phyloP scores from a whole-genome alignment of 1,284 basidiomycete species.

The Taiwanofungus camphoratus region DNA sequence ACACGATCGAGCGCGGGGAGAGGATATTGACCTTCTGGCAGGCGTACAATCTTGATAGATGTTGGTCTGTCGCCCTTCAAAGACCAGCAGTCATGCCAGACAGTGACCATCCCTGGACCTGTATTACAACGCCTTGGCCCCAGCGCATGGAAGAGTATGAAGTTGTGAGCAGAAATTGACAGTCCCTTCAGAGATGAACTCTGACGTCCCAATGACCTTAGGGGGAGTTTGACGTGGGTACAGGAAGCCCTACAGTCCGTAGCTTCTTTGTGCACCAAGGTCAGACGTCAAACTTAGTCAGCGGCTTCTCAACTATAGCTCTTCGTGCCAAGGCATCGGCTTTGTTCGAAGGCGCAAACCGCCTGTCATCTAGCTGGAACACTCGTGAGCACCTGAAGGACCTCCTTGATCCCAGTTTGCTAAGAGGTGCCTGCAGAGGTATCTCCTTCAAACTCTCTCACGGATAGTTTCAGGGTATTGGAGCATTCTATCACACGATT shows the following conservation, averaged over 20 bases:
- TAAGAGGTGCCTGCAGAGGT: slow-evolving; percentile 28
- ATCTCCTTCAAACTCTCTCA: slow-evolving; percentile 40
- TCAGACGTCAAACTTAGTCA: slow-evolving; percentile 39
- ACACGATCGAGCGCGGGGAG: slow-evolving; percentile 40
- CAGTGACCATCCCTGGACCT: slow-evolving; percentile 30
- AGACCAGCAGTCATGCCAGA: slow-evolving; percentile 36
- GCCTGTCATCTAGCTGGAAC: slow-evolving; percentile 54
- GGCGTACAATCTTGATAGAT: slow-evolving; percentile 37
- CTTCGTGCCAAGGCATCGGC: slow-evolving; percentile 71
- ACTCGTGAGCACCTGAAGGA: slow-evolving; percentile 37
- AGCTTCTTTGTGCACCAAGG: slow-evolving; percentile 52
- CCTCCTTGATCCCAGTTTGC: slow-evolving; percentile 12
- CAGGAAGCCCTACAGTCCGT: slow-evolving; percentile 50
- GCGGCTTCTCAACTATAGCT: slow-evolving; percentile 55
- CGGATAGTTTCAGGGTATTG: slow-evolving; percentile 52
- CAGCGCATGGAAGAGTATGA: slow-evolving; percentile 31
- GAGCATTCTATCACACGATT: slow-evolving; percentile 62
- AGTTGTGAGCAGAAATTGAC: slow-evolving; percentile 13
- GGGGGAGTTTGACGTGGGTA: slow-evolving; percentile 50
- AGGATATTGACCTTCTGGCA: slow-evolving; percentile 40
- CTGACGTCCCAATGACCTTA: slow-evolving; percentile 22
- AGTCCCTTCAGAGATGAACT: neutral
- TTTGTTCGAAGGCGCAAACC: slow-evolving; percentile 61
- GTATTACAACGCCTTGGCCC: slow-evolving; percentile 38
- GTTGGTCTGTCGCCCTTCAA: slow-evolving; percentile 35